Base-by-base conservation (phyloP, 2,329 filamentous ascomycete species). In the Neofusicoccum cordaticola region DNA sequence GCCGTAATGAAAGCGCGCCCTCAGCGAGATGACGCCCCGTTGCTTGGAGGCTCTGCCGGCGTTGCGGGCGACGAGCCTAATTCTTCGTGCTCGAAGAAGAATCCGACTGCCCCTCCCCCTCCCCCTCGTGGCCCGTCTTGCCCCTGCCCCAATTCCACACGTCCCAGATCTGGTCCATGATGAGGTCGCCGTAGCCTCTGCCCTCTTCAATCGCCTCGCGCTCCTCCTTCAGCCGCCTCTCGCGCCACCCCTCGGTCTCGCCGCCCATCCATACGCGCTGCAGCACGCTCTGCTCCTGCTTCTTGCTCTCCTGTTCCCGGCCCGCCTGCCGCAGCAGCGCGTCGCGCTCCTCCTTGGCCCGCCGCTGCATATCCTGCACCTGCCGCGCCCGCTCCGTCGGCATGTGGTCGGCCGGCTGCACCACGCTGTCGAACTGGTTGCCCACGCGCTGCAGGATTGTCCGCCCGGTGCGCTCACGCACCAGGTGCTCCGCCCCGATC, bases 401-500 rank as follows among this genome's bases (percentile, higher is more conserved):
- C 50, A 79, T 45, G 0, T 66, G 69, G 13, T 48, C 61, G 17
- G 67, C 65, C 2, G 68, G 48, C 52, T 61, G 66, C 47, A 39
- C 64, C 68, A 60, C 58, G 65, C 64, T 51, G 34, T 52, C 52
- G 35, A 52, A 17, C 19, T 22, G 27, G 17, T 41, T 39, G 41
- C 42, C 47, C 4, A 79, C 45, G n/a, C 77, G 73, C 45, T 74
- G 70, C 37, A 78, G 65, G 4, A 80, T 69, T 2, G 76, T 71
- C 19, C 73, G 74, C 5, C 79, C 78, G 34, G 74, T 79, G 58
- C 76, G 75, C 56, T 80, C 75, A 44, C 75, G 75, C 13, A 75
- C 71, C 3, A 86, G 74, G 67, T 85, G 80, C 70, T 84, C 81
- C 9, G 81, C 81, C 8, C 81, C 82, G 39, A 81, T 75, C 64